A percentile compares a stretch with the other conserved stretches of the same genome.
These are phyloP conservation scores for Lentinula detonsa DNA, from an alignment of 768 basidiomycete genomes.

Conservation along the genomic window DNA sequence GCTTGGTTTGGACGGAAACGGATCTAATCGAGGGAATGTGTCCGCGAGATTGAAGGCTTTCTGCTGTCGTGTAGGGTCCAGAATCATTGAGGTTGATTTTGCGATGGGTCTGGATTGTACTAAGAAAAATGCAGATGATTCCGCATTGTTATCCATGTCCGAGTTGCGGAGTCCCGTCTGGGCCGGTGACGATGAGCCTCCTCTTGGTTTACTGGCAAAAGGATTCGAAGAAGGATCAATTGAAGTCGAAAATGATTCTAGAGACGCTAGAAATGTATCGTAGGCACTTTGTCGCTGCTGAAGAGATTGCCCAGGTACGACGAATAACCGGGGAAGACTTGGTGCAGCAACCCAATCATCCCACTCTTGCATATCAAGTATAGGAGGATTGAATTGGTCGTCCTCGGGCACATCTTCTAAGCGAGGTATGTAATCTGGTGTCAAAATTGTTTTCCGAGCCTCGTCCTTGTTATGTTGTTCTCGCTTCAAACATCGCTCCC, in stretches of 20 bases:
- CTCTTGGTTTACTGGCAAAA: not conserved
- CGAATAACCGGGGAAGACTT: not conserved
- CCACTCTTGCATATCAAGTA: constrained; percentile 2
- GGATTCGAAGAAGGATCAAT: not conserved
- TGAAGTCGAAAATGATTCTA: not conserved
- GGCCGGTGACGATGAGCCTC: not conserved
- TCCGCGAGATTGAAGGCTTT: not conserved
- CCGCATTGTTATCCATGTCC: not conserved
- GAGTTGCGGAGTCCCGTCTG: not conserved
- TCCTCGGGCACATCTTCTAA: not conserved
- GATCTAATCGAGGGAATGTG: not conserved
- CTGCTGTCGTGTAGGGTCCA: not conserved
- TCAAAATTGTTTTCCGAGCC: not conserved
- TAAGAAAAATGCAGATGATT: not conserved
- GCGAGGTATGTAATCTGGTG: not conserved
- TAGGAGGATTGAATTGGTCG: not conserved
- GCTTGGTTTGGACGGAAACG: not conserved
- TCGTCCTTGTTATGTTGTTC: not conserved
- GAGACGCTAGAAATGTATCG: not conserved
- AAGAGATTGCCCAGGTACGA: not conserved
- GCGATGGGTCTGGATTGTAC: not conserved
- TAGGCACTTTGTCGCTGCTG: not conserved
- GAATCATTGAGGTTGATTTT: not conserved
- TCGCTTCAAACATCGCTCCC: not conserved
- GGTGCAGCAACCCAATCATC: constrained; percentile 1